Percentiles rank a stretch among this genome's conserved stretches.
These are phyloP conservation scores for Spirogloea muscicola DNA, from an alignment of 139 green algal genomes.

Conservation along the genomic window DNA sequence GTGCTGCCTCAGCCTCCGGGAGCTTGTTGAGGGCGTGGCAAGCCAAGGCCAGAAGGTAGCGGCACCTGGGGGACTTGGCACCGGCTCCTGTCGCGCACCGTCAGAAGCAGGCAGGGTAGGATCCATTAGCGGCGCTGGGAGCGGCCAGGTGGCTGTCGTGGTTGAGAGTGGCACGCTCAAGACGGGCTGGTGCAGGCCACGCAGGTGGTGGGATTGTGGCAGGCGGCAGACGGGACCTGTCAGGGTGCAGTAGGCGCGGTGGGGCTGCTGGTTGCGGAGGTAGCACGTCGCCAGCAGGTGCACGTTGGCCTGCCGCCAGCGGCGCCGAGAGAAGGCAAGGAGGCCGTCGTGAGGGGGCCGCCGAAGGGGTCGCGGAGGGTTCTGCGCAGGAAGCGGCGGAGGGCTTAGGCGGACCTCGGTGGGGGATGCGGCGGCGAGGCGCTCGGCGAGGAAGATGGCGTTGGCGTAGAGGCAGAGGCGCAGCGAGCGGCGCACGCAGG, in stretches of 20 bases:
- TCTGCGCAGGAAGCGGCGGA: too few species aligned
- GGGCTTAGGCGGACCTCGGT: constrained; percentile 60
- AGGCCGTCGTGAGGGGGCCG: too few species aligned
- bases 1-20: constrained; percentile 70
- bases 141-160: background rate
- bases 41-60: constrained; percentile 79
- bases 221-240: constrained; percentile 41
- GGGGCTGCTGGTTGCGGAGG: constrained; percentile 65
- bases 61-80: constrained; percentile 32
- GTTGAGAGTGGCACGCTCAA: background rate
- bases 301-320: constrained; percentile 63
- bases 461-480: constrained; percentile 53
- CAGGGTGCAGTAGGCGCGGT: constrained; percentile 70
- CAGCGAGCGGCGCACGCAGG: background rate
- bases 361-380: too few species aligned
- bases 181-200: background rate
- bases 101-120: background rate
- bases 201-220: background rate
- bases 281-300: constrained; percentile 80
- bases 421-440: constrained; percentile 63
- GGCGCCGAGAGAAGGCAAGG: too few species aligned
- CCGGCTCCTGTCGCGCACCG: background rate
- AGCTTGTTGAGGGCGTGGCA: constrained; percentile 72
- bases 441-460: constrained; percentile 73
- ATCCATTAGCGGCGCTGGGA: background rate